Evolutionary conservation across 192 early-diverging fungal species (phyloP), one percentile per base, ranked within the genome.

Genomic region (Coemansia sp.): DNA sequence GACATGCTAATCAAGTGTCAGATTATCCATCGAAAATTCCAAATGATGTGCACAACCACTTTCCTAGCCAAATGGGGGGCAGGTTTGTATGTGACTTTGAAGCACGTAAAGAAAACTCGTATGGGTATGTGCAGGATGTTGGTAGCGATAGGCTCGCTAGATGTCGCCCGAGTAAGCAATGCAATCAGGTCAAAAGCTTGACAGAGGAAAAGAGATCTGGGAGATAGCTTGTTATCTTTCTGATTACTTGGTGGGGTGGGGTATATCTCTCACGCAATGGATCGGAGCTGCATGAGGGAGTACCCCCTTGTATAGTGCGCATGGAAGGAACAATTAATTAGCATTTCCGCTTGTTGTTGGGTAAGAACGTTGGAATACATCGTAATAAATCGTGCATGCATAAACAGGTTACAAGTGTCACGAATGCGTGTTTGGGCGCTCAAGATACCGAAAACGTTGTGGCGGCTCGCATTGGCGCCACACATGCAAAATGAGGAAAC

Each of bases 371-470:
- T 38, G 36, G 36, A 38, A 38, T 38, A 46, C 44, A 51, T 51
- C 47, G 20, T 51, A 51, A 51, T 51, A 20, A 51, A 51, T 51
- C 8, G 47, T 51, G 47, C 47, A 51, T 51, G 47, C 20, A 51
- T 51, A 22, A 51, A 22, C 47, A 7, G 47, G 47, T 20, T 51
- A 18, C 9, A 51, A 5, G 5, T 1, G n/a, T 51, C n/a, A 8
- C 47, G 20, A 6, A 5, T 51, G 47, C n/a, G 10, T 51, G 47
- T 20, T 51, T 20, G 47, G 47, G 9, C 9, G 20, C 9, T 9
- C 4, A 51, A 6, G 47, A 51, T 18, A 51, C n/a, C 47, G 42
- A 15, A 2, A 51, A 51, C 6, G 20, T 9, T 22, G 20, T 51
- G 49, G 49, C 20, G 20, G 10, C n/a, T 51, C 49, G 20, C 24